Base-by-base conservation (phyloP, 352 stramenopile genomes). In the Pythium grandisporangium region DNA sequence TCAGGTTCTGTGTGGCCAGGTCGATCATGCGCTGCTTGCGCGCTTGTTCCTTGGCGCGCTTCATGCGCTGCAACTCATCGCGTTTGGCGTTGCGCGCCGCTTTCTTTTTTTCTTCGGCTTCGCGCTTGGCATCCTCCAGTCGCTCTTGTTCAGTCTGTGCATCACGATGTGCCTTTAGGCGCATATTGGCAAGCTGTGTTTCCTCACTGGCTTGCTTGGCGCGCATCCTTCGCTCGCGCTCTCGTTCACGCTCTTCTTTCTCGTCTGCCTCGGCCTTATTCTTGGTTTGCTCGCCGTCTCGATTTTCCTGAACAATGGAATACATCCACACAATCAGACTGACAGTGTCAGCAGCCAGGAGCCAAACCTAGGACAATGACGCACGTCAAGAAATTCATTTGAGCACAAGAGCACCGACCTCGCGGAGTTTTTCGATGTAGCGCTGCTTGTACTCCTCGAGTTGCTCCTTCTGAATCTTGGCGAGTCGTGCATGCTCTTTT, bases 1-100 rank as follows among this genome's bases (percentile, higher is more conserved):
- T 43, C 19, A 93, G 45, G 36, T 86, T 84, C 17, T 86, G 63
- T 12, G 69, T 73, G 22, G 70, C 79, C 42, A 87, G 56, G 37
- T 93, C 74, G 34, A 93, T 89, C 79, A 93, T 90, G 16, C 72
- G 73, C 48, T 89, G 74, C 41, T 89, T 89, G 35, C 74, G 58
- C 25, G 73, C 60, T 26, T 84, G 69, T 0, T 67, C 48, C 24
- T 66, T 61, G 14, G 70, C 69, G 27, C 70, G 65, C 38, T 88
- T 89, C 26, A 79, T 58, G 3, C 54, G 53, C 26, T 81, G 63
- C 20, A 90, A 43, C 37, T 69, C 58, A 17, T 86, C 59, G 7
- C 78, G 71, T 44, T 84, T 84, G 8, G 65, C 59, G 27, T 80
- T 67, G 4, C 74, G 70, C 30, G 68, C 40, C 30, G 73, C 61